phyloP scores from a whole-genome alignment of 352 stramenopile genomes.

The Phytophthora tentaculata region DNA sequence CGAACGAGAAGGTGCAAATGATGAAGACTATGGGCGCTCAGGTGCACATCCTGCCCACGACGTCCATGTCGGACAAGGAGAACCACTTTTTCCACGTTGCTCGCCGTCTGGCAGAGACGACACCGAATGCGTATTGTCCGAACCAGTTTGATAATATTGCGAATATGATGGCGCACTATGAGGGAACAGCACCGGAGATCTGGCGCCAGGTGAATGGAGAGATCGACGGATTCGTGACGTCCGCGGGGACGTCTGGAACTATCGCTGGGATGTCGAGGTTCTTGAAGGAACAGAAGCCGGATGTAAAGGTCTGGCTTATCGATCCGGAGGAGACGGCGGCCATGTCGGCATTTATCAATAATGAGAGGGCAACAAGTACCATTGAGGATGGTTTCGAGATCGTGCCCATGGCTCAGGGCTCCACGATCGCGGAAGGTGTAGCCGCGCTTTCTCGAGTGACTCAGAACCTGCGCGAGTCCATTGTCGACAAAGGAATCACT shows the following conservation, averaged over 20 bases:
- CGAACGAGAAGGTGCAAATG: constrained; percentile 78
- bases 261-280: constrained; percentile 93
- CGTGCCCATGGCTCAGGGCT: constrained; percentile 79
- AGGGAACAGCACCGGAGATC: constrained; percentile 89
- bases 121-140: constrained; percentile 48
- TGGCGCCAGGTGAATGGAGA: constrained; percentile 87
- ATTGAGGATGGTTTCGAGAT: constrained; percentile 92
- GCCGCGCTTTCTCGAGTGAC: constrained; percentile 91
- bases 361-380: constrained; percentile 52
- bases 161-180: constrained; percentile 78
- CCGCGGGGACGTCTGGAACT: constrained; percentile 92
- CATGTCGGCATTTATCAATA: constrained; percentile 76
- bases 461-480: constrained; percentile 89
- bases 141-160: constrained; percentile 86
- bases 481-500: constrained; percentile 93
- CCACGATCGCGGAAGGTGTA: constrained; percentile 95
- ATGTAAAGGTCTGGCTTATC: constrained; percentile 70
- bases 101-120: constrained; percentile 48
- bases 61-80: constrained; percentile 66
- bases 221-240: constrained; percentile 93
- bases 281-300: constrained; percentile 87
- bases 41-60: constrained; percentile 67
- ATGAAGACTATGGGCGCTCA: constrained; percentile 81
- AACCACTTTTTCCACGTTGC: constrained; percentile 84
- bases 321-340: constrained; percentile 86